phyloP scores from a whole-genome alignment of 352 stramenopile species.

The Globisporangium spiculum region DNA sequence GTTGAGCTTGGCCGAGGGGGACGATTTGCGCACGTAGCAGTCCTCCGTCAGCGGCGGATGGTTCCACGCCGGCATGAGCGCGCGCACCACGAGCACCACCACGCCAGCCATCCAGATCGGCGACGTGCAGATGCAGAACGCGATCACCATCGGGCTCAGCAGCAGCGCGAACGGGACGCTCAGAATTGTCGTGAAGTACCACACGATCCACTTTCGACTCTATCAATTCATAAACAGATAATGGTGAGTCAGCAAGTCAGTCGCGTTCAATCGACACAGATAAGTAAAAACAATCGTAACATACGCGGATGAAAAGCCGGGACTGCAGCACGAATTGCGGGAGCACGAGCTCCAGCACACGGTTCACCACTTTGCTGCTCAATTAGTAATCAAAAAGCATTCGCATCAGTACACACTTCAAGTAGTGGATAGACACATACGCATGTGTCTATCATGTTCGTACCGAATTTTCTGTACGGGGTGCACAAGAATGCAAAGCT shows the following conservation, averaged over 20 bases:
- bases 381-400: background rate
- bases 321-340: constrained; percentile 39
- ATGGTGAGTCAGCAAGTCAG: background rate
- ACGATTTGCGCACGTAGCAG: constrained; percentile 35
- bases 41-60: constrained; percentile 31
- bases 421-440: background rate
- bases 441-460: constrained; percentile 3
- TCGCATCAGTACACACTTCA: background rate
- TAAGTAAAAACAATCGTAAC: background rate
- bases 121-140: constrained; percentile 71
- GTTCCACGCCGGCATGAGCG: constrained; percentile 34
- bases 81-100: constrained; percentile 51
- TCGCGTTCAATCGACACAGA: background rate
- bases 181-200: constrained; percentile 62
- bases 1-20: constrained; percentile 14
- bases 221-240: constrained; percentile 13
- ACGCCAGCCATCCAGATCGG: constrained; percentile 70
- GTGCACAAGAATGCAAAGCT: constrained; percentile 32
- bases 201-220: constrained; percentile 57
- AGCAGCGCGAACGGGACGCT: constrained; percentile 74
- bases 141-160: constrained; percentile 74
- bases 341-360: constrained; percentile 33
- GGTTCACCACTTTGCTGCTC: constrained; percentile 28
- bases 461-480: constrained; percentile 53
- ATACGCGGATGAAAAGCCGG: constrained; percentile 38